Base-by-base conservation (phyloP, 129 eudicot species). In the Heracleum sosnowskyi region DNA sequence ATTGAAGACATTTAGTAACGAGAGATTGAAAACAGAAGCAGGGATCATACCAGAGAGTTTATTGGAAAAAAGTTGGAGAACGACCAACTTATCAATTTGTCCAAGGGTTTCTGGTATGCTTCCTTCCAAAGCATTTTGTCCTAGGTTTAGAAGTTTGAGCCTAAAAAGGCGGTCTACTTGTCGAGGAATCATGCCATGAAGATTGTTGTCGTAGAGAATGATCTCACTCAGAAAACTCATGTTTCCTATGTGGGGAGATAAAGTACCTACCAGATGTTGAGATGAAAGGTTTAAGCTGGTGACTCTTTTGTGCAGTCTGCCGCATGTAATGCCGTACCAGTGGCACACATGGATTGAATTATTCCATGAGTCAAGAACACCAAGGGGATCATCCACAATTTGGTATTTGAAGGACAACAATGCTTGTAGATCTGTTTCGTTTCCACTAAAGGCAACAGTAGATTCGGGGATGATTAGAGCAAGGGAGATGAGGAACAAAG, bases 61-160 rank as follows among this genome's bases (percentile, higher is more conserved):
- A 60, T 60, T 60, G 24, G 60, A 51, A 51, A 6, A 51, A 51
- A 51, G 60, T 51, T 51, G 4, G 0, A 51, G 60, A 51, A 16
- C 3, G 60, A 51, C 60, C 5, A 51, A 20, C n/a, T n/a, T 51
- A 51, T 51, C 12, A 15, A 51, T 1, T 12, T 29, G 64, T 55
- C 64, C 64, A 2, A 55, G 5, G 31, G 33, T 60, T 0, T 7
- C 26, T 2, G 74, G 74, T 16, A 69, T 17, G 20, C 36, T 36
- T 33, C 74, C 74, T 20, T 69, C 46, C 24, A 69, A 36, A 20
- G 22, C 40, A 36, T 69, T 69, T 2, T 22, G 40, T 36, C 15
- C 28, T n/a, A 82, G 75, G 71, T 63, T 81, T 11, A 86, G 47
- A 17, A 49, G 66, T 33, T 83, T 44, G n/a, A 76, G 70, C 45